Conservation (phyloP, 2,329 filamentous ascomycete genomes). For the Diaporthe sp. region DNA sequence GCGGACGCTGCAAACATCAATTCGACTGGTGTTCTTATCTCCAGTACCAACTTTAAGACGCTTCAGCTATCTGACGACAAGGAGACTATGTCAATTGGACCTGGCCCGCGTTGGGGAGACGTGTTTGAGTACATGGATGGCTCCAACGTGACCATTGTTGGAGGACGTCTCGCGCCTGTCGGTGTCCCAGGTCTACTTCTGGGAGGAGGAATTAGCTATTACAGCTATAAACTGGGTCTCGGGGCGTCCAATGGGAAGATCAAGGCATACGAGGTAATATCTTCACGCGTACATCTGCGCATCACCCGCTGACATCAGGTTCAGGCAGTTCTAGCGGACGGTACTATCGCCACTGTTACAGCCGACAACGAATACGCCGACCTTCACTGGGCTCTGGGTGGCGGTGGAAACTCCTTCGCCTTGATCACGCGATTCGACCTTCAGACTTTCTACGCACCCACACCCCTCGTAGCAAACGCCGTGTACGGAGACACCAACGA, state of each 20-base stretch:
- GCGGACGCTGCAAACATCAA: constrained; percentile 45
- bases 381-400: constrained; percentile 48
- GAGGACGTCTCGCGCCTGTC: constrained; percentile 48
- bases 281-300: background rate
- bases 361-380: constrained; percentile 46
- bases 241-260: constrained; percentile 15
- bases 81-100: constrained; percentile 48
- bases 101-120: constrained; percentile 49
- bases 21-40: constrained; percentile 51
- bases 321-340: constrained; percentile 45
- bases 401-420: constrained; percentile 48
- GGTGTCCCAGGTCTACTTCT: constrained; percentile 49
- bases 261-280: constrained; percentile 14
- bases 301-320: background rate
- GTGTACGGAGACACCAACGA: constrained; percentile 19
- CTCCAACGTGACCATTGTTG: constrained; percentile 45
- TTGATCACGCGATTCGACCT: constrained; percentile 50
- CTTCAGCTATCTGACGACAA: constrained; percentile 48
- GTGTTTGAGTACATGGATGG: constrained; percentile 49
- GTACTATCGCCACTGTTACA: constrained; percentile 45
- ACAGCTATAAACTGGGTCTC: constrained; percentile 23
- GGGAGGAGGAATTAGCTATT: constrained; percentile 52
- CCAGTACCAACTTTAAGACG: constrained; percentile 52
- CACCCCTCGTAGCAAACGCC: constrained; percentile 11
- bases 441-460: constrained; percentile 40